phyloP scores from a whole-genome alignment of 108 stramenopile genomes.

The Cyclotella choctawhatcheeana region DNA sequence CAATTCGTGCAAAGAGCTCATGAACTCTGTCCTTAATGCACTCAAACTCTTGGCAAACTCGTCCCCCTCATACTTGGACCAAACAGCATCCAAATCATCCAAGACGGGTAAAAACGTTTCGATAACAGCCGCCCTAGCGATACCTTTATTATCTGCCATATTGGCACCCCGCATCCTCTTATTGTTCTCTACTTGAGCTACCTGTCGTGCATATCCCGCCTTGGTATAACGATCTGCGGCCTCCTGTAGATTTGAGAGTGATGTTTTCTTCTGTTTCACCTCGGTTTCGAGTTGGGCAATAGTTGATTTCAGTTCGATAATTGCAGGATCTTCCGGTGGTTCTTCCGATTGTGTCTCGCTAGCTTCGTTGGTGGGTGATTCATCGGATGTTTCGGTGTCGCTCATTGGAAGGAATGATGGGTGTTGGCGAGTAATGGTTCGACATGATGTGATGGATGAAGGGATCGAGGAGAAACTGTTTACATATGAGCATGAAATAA shows the following conservation, averaged over 20 bases:
- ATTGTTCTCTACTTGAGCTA: constrained; percentile 84
- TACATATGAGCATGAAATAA: constrained; percentile 11
- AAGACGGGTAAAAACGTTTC: constrained; percentile 66
- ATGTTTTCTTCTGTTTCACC: constrained; percentile 60
- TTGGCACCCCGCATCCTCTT: constrained; percentile 68
- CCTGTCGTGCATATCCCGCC: constrained; percentile 80
- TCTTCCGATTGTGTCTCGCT: background rate
- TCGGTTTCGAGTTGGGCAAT: constrained; percentile 67
- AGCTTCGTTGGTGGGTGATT: background rate
- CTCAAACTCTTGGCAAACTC: constrained; percentile 67
- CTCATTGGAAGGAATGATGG: constrained; percentile 23
- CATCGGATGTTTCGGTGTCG: constrained; percentile 17
- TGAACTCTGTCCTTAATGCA: constrained; percentile 44
- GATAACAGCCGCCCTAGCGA: constrained; percentile 57
- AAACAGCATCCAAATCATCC: constrained; percentile 62
- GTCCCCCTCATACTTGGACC: constrained; percentile 53
- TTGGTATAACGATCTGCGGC: constrained; percentile 72
- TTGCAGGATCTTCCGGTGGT: constrained; percentile 56
- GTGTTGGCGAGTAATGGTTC: constrained; percentile 7
- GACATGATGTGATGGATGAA: constrained; percentile 8
- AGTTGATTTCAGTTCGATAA: constrained; percentile 61
- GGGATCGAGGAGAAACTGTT: constrained; percentile 14
- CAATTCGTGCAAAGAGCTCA: constrained; percentile 55
- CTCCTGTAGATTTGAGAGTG: constrained; percentile 50
- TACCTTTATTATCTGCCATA: constrained; percentile 47